These are phyloP conservation scores for Warburgia ugandensis DNA, from an alignment of 164 flowering plant genomes.

Conservation along the genomic window DNA sequence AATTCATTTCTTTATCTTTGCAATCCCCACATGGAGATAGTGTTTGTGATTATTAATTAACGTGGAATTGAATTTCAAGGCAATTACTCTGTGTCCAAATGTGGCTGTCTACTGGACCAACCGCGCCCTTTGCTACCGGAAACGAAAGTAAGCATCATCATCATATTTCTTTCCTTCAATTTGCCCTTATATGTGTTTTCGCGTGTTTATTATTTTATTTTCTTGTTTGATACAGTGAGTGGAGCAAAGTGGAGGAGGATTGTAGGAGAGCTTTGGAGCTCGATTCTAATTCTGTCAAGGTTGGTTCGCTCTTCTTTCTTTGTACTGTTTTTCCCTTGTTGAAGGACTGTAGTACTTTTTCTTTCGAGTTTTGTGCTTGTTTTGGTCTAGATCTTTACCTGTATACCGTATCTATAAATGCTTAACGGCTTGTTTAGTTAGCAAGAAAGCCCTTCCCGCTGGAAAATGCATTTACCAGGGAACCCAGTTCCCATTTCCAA, in stretches of 20 bases:
- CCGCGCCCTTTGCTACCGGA: slow-evolving; percentile 83
- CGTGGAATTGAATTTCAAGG: slow-evolving; percentile 25
- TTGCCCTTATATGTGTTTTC: background rate
- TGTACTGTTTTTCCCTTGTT: too few species aligned
- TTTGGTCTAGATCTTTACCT: too few species aligned
- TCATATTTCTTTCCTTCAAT: background rate
- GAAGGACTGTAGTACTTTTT: too few species aligned
- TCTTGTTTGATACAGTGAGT: slow-evolving; percentile 30
- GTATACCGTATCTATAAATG: too few species aligned
- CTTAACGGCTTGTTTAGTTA: too few species aligned
- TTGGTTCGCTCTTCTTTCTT: too few species aligned
- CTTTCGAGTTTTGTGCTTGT: too few species aligned
- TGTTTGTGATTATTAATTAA: slow-evolving; percentile 1
- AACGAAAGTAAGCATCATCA: slow-evolving; percentile 53
- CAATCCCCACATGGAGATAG: background rate
- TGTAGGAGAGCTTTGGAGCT: slow-evolving; percentile 65
- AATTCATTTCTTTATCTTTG: background rate
- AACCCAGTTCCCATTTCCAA: too few species aligned
- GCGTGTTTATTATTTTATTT: background rate
- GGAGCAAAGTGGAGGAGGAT: slow-evolving; percentile 69
- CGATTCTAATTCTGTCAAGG: slow-evolving; percentile 67
- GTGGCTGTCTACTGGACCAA: slow-evolving; percentile 80
- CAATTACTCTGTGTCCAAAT: slow-evolving; percentile 75
- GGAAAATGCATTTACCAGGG: too few species aligned
- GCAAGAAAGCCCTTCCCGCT: too few species aligned